Evolutionary conservation across 805 yeast genomes (phyloP).

Genomic region (Hanseniaspora lindneri): DNA sequence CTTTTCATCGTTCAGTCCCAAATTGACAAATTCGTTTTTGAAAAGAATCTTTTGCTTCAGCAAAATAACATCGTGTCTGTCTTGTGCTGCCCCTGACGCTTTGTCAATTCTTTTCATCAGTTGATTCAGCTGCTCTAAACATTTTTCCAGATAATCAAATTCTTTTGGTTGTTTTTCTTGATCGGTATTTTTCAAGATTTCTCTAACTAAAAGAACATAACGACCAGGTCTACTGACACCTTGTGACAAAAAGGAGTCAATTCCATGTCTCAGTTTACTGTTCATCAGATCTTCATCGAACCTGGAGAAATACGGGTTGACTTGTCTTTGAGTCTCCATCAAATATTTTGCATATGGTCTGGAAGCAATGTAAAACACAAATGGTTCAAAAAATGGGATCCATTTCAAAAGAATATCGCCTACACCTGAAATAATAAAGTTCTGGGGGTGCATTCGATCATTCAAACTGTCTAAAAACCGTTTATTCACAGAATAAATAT

Average conservation of each 20-base stretch:
- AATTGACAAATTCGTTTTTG: conserved; percentile 73
- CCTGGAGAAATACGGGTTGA: conserved; percentile 81
- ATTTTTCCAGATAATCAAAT: conserved; percentile 45
- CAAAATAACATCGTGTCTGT: conserved; percentile 77
- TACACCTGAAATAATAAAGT: conserved; percentile 71
- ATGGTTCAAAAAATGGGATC: conserved; percentile 82
- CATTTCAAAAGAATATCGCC: conserved; percentile 81
- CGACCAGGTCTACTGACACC: conserved; percentile 95
- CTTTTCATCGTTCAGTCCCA: conserved; percentile 71
- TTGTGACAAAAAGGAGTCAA: conserved; percentile 83
- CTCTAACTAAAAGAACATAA: conserved; percentile 72
- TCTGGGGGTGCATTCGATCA: conserved; percentile 53
- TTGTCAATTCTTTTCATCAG: conserved; percentile 61
- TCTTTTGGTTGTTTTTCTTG: conserved; percentile 50
- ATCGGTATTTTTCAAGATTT: conserved; percentile 72
- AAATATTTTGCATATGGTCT: conserved; percentile 92
- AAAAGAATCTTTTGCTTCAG: conserved; percentile 74
- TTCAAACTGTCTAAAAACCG: conserved; percentile 81
- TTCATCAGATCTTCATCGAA: conserved; percentile 82
- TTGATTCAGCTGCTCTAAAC: conserved; percentile 62
- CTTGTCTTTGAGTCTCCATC: conserved; percentile 84
- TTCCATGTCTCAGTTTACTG: conserved; percentile 47
- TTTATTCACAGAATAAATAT: conserved; percentile 70
- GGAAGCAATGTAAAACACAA: conserved; percentile 84
- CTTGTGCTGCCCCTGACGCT: conserved; percentile 89